Conservation (phyloP, 768 basidiomycete genomes). For the Boletus rubescentipes region DNA sequence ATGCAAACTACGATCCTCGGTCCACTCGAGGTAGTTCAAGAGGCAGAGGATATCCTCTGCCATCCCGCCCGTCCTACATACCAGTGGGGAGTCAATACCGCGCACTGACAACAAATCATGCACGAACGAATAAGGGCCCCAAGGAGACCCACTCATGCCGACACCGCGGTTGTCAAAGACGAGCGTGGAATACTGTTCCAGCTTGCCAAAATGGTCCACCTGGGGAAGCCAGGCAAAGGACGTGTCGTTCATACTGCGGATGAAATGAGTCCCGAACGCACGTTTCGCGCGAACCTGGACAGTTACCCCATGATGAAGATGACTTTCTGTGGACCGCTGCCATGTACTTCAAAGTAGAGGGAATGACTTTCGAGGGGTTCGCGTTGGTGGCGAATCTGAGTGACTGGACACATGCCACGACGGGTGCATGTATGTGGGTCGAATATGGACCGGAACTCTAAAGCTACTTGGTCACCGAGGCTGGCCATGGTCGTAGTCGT, state of each 20-base stretch:
- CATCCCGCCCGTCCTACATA: conserved; percentile 71
- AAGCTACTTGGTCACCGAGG: conserved; percentile 9
- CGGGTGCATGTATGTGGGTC: conserved; percentile 59
- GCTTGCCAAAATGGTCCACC: conserved; percentile 59
- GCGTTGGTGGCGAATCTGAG: conserved; percentile 46
- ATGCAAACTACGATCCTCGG: conserved; percentile 55
- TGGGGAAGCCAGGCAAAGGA: conserved; percentile 65
- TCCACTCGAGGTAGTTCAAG: conserved; percentile 75
- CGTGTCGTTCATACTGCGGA: conserved; percentile 54
- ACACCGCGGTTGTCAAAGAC: conserved; percentile 88
- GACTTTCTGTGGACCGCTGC: conserved; percentile 60
- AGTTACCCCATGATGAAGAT: conserved; percentile 74
- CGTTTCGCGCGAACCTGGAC: background rate
- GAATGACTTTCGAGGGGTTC: conserved; percentile 63
- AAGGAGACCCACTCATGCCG: conserved; percentile 68
- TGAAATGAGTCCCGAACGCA: conserved; percentile 4
- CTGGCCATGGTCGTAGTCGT: conserved; percentile 5
- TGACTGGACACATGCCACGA: conserved; percentile 78
- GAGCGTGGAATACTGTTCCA: conserved; percentile 55
- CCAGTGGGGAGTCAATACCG: background rate
- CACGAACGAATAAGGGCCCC: conserved; percentile 75
- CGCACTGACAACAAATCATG: background rate
- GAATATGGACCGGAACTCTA: conserved; percentile 47
- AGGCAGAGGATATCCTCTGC: conserved; percentile 70
- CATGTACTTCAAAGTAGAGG: conserved; percentile 80